A percentile compares a stretch with the other conserved stretches of the same genome.
Conservation (phyloP, 441 rosid genomes). For the Pelargonium cotyledonis region DNA sequence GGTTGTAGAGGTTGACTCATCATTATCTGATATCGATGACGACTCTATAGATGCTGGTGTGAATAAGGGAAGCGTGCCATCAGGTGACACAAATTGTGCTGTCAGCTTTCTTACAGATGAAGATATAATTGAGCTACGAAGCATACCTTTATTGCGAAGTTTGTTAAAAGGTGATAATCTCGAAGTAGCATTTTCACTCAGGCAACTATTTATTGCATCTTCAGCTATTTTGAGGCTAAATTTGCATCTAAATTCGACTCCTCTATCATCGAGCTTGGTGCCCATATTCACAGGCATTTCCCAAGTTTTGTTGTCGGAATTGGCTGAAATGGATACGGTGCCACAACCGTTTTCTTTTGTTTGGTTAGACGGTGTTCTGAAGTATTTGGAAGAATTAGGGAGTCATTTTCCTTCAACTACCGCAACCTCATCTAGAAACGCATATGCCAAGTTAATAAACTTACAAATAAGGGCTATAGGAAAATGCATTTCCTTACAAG, state of each 20-base stretch:
- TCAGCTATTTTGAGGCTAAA: constrained; percentile 69
- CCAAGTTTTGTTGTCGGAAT: constrained; percentile 47
- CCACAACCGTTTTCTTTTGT: constrained; percentile 47
- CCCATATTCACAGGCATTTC: constrained; percentile 43
- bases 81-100: constrained; percentile 28
- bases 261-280: constrained; percentile 40
- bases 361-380: constrained; percentile 81
- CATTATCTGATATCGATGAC: constrained; percentile 20
- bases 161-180: constrained; percentile 52
- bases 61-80: constrained; percentile 1
- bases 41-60: constrained; percentile 20
- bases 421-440: constrained; percentile 37
- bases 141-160: constrained; percentile 37
- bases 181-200: constrained; percentile 52
- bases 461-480: constrained; percentile 71
- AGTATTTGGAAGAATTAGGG: constrained; percentile 72
- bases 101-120: constrained; percentile 28
- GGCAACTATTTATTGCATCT: constrained; percentile 64
- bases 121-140: constrained; percentile 30
- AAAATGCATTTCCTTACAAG: constrained; percentile 76
- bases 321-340: constrained; percentile 41
- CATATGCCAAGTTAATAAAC: constrained; percentile 53
- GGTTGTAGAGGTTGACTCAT: constrained; percentile 15
- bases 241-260: constrained; percentile 33
- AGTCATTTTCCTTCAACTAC: constrained; percentile 41